These are phyloP conservation scores for Diplodia scrobiculata DNA, from an alignment of 2,329 filamentous ascomycete species.

Conservation along the genomic window DNA sequence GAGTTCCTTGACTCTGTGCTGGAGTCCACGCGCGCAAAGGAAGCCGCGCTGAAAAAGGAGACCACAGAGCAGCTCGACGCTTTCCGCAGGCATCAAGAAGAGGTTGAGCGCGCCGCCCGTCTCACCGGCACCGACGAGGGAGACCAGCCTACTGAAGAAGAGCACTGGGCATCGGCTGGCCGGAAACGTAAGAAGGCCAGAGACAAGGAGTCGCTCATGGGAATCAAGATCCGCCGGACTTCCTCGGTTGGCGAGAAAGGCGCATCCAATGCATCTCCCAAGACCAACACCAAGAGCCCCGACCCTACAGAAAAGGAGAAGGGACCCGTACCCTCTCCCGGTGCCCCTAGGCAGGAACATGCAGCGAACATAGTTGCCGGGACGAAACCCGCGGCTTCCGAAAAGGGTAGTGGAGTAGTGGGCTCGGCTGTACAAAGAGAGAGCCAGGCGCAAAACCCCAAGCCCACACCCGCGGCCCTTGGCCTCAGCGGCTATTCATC, in stretches of 20 bases:
- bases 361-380: not conserved
- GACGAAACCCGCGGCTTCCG: not conserved
- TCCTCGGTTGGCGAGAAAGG: slow-evolving; percentile 35
- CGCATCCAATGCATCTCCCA: not conserved
- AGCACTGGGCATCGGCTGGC: slow-evolving; percentile 54
- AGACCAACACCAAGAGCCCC: not conserved
- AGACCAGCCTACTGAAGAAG: slow-evolving; percentile 41
- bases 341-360: not conserved
- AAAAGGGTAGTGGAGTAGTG: not conserved
- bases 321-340: not conserved
- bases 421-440: slow-evolving; percentile 1
- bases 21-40: slow-evolving; percentile 59
- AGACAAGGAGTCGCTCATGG: slow-evolving; percentile 45
- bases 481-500: slow-evolving; percentile 25
- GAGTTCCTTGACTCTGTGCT: slow-evolving; percentile 68
- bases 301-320: not conserved
- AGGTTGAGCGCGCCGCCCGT: slow-evolving; percentile 56
- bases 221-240: slow-evolving; percentile 50
- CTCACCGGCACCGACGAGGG: slow-evolving; percentile 46
- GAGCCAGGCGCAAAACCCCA: slow-evolving; percentile 1
- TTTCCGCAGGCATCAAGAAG: slow-evolving; percentile 62
- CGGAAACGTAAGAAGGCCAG: slow-evolving; percentile 56
- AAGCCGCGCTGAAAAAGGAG: slow-evolving; percentile 60
- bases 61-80: slow-evolving; percentile 61
- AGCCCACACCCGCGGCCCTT: slow-evolving; percentile 11